Base-by-base conservation (phyloP, 805 yeast species). In the Candida railenensis region DNA sequence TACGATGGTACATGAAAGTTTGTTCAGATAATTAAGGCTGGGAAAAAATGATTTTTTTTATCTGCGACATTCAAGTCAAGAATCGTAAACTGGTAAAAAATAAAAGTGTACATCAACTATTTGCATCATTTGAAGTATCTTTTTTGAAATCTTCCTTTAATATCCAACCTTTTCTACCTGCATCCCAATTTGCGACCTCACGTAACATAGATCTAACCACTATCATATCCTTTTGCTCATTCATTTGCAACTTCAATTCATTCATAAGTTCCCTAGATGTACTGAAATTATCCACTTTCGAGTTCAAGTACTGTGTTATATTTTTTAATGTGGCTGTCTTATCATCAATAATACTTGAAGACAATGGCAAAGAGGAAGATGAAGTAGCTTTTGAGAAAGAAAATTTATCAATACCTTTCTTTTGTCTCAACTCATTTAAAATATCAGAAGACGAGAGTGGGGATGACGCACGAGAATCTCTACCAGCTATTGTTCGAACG, bases 181-280 rank as follows among this genome's bases (percentile, higher is more conserved):
- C 63, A 51, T 83, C 80, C 90, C 96, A 90, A 1, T 56, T 63
- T 2, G 94, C 87, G 18, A 88, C 78, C 36, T 80, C 75, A 40
- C 80, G 77, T 44, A 90, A 62, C 77, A 90, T 75, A 0, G 89
- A 82, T 37, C 96, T 69, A 3, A 87, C 71, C 45, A 78, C 68
- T 4, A 83, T 69, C 25, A 87, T 78, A 19, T 82, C 85, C 41
- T 76, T 74, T 34, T 78, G 80, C 4, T 21, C 34, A 32, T 55
- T 51, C 43, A 58, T 40, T 18, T 53, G 47, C 15, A 67, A 38
- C 22, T 56, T 49, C 1, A 59, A 42, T 28, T 76, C 71, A 5
- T 62, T 59, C 0, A 83, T 63, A 14, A 85, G 75, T 3, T 71
- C 77, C 9, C 71, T 67, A 2, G 89, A 82, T 25, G 71, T 65